Evolutionary conservation across 345 rosid species (phyloP), one percentile per base, ranked within the genome.

Genomic region (Boechera divaricarpa): DNA sequence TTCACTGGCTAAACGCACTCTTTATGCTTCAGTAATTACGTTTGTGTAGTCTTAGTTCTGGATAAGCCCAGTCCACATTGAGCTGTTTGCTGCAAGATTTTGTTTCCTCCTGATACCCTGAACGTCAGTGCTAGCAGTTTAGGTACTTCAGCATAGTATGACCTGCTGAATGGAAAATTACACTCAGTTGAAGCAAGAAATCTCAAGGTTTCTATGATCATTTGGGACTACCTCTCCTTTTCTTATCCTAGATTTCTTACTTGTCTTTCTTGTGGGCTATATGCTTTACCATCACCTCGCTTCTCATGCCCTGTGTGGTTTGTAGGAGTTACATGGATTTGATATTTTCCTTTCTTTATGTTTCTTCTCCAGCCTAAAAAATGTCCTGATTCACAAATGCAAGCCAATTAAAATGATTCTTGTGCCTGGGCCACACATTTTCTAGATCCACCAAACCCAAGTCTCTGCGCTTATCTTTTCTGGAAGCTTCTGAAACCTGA

Each of bases 401-500:
- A 26, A 49, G 71, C 61, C 53, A 18, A 1, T 32, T 1, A 55
- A 67, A 28, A 13, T 16, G 39, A 41, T 18, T 47, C 18, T 63
- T 56, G 10, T 56, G 53, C 48, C 31, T 48, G 10, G 29, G 58
- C 39, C 29, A 21, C 60, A 39, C 6, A 21, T 4, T 42, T 64
- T 81, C 24, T 55, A 18, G 56, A 72, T 77, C 35, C 57, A 28
- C 74, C 39, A n/a, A 53, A 59, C 53, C 58, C 12, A 10, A 33
- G 48, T 51, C 53, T 75, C 42, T 72, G 24, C 24, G 18, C 67
- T 33, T 51, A 60, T 59, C 21, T 69, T 69, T 8, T 33, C 39
- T 15, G 64, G 69, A 78, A 72, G 62, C 62, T 67, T 78, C 73
- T 10, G 78, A 39, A 63, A 62, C 64, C 72, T 51, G 75, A 49